Base-by-base conservation (phyloP, 805 yeast genomes). In the Torulaspora franciscae region DNA sequence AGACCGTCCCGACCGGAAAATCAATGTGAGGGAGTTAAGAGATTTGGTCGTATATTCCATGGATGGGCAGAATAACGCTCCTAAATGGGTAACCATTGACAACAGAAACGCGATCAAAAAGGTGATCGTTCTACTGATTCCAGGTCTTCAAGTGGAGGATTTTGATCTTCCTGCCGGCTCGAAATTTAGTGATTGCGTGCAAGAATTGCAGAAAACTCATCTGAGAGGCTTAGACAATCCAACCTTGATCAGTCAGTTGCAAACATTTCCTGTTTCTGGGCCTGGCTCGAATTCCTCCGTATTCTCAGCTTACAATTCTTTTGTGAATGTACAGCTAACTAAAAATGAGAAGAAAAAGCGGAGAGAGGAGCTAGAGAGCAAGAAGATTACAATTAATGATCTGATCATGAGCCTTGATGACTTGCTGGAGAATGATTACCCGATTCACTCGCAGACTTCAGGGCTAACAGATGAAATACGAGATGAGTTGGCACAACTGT, bases 251-350 rank as follows among this genome's bases (percentile, higher is more conserved):
- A 42, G 46, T 1, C 15, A 45, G n/a, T 17, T 48, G 2, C 50
- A 50, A 23, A 51, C 71, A 9, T 61, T 80, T 39, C 83, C 83
- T 0, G 64, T 83, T 1, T 57, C 64, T 23, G 71, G 81, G 5
- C 95, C 95, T 0, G 96, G 95, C 0, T 74, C 79, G 3, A 75
- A 74, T 50, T 78, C 73, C 33, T 71, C 75, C 7, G 59, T 79
- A 28, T 79, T 68, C 56, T 81, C 80, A 38, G 74, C 79, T 11
- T 68, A 74, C 42, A 73, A 71, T 35, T 71, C 85, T 2, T 72
- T 88, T 36, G 67, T 79, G 11, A 73, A 73, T 43, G 70, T 76
- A n/a, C 80, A 81, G 0, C 63, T 81, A 44, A 70, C 83, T 2
- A 78, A 77, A 42, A 68, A 71, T 27, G 89, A 83, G 48, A 77